Conservation (phyloP, 2,329 filamentous ascomycete species). For the Scytalidium sp. region DNA sequence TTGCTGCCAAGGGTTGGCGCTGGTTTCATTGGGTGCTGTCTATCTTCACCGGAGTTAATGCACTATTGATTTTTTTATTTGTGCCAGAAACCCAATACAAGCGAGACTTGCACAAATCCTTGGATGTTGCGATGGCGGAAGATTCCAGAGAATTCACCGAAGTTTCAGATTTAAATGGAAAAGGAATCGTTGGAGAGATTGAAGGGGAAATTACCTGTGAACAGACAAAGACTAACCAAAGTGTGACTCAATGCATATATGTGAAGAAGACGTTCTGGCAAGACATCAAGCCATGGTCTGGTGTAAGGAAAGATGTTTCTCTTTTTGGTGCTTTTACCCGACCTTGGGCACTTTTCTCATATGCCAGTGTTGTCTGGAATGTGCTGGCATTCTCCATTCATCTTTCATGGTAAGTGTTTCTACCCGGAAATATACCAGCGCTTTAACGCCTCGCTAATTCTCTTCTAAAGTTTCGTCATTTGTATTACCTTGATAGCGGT, state of each 20-base stretch:
- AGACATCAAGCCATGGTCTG: constrained; percentile 6
- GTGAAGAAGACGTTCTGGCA: background rate
- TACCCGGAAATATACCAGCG: too few species aligned
- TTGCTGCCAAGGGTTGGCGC: constrained; percentile 30
- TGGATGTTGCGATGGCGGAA: background rate
- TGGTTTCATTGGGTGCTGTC: constrained; percentile 34
- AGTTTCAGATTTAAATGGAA: too few species aligned
- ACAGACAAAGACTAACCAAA: too few species aligned
- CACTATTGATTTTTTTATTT: constrained; percentile 28
- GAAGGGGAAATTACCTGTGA: too few species aligned
- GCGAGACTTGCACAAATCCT: background rate
- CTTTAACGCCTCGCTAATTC: too few species aligned
- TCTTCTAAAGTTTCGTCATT: too few species aligned
- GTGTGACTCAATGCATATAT: too few species aligned
- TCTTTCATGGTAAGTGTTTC: constrained; percentile 3
- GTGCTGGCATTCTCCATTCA: constrained; percentile 3
- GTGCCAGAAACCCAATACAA: constrained; percentile 31
- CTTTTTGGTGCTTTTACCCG: constrained; percentile 3
- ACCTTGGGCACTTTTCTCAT: constrained; percentile 3
- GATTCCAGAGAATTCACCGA: too few species aligned
- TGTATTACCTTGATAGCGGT: too few species aligned
- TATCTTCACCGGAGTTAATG: constrained; percentile 28
- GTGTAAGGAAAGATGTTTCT: background rate
- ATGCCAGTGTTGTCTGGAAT: constrained; percentile 4
- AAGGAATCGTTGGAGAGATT: too few species aligned